Evolutionary conservation across 345 rosid species (phyloP).

Genomic region (Brassica juncea): DNA sequence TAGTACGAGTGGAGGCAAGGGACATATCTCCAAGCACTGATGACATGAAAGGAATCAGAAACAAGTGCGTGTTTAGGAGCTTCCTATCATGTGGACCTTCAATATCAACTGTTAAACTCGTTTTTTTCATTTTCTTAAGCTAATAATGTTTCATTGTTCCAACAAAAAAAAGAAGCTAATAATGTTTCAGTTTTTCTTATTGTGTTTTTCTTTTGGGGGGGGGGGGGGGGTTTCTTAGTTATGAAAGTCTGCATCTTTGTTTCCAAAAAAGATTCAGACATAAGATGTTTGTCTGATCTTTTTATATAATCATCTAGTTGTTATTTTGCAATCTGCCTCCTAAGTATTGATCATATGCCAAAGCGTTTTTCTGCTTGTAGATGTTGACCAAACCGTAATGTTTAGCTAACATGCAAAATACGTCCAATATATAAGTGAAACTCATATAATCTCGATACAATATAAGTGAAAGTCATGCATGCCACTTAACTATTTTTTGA

Average conservation of each 20-base stretch:
- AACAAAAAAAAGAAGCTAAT: neutral
- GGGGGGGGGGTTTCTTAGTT: neutral
- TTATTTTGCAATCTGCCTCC: neutral
- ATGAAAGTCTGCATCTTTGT: neutral
- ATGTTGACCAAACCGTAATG: neutral
- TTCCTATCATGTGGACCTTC: neutral
- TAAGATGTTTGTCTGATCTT: slow-evolving; percentile 11
- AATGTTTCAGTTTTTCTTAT: neutral
- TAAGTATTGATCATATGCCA: neutral
- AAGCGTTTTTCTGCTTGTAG: neutral
- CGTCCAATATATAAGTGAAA: neutral
- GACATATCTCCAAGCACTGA: neutral
- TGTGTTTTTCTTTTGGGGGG: neutral
- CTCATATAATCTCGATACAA: neutral
- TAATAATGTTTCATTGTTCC: neutral
- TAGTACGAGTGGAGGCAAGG: slow-evolving; percentile 1
- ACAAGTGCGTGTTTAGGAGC: neutral
- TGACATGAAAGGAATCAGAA: neutral
- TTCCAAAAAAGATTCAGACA: neutral
- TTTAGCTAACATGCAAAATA: neutral
- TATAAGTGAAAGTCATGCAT: neutral
- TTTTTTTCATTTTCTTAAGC: neutral
- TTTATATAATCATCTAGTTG: slow-evolving; percentile 2
- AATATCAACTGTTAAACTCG: neutral
- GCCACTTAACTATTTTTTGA: neutral